Conservation (phyloP, 495 filamentous ascomycete species). For the Astrocystis sublimbata region DNA sequence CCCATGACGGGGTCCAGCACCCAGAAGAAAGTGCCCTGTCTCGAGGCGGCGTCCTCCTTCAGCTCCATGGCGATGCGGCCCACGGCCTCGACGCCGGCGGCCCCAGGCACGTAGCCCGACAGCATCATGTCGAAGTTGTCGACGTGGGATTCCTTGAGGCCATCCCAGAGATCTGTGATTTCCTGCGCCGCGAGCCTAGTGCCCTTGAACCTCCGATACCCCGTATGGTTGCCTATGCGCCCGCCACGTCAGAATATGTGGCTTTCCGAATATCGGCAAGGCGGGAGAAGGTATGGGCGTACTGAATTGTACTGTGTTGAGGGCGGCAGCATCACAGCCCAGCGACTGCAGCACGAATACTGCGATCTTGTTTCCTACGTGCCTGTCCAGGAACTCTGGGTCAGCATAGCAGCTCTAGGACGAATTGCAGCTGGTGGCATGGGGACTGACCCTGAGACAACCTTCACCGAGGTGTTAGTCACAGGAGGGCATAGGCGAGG, state of each 20-base stretch:
- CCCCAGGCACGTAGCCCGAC: constrained; percentile 88
- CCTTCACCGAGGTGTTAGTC: constrained; percentile 54
- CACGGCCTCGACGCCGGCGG: constrained; percentile 77
- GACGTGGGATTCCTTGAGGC: constrained; percentile 77
- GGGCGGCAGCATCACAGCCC: constrained; percentile 86
- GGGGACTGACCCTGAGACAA: constrained; percentile 73
- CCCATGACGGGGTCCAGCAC: constrained; percentile 99
- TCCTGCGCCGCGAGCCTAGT: constrained; percentile 76
- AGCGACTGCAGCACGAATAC: constrained; percentile 88
- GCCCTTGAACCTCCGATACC: constrained; percentile 83
- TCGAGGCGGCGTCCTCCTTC: constrained; percentile 59
- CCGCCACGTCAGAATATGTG: background rate
- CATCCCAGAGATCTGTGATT: constrained; percentile 81
- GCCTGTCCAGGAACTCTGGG: constrained; percentile 52
- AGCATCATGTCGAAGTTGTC: constrained; percentile 89
- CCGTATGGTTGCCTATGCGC: constrained; percentile 81
- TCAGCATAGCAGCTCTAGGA: constrained; percentile 20
- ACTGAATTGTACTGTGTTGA: constrained; percentile 98
- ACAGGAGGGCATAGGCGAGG: background rate
- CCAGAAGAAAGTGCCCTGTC: constrained; percentile 87
- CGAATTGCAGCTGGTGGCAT: constrained; percentile 14
- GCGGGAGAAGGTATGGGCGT: constrained; percentile 25
- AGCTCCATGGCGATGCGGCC: constrained; percentile 81
- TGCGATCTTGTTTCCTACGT: constrained; percentile 96
- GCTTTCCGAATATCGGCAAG: background rate